Evolutionary conservation across 129 eudicot species (phyloP), one percentile per base, ranked within the genome.

Genomic region (Escallonia rubra): DNA sequence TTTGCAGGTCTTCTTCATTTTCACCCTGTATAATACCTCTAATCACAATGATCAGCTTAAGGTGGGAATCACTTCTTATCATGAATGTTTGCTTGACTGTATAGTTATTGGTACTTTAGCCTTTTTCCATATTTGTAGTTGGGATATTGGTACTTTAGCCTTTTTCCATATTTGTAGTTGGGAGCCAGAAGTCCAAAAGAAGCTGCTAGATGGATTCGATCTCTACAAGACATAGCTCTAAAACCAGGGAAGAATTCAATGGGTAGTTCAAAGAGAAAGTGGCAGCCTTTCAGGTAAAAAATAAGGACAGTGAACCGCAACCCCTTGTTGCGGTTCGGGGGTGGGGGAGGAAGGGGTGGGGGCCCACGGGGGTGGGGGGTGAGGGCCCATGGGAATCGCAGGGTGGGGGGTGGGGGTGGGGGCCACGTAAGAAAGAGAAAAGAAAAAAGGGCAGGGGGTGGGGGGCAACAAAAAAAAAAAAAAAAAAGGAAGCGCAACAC

Each of bases 151-250:
- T 59, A 49, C 45, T n/a, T 55, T 12, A 56, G 59, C 58, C 52
- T 62, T 42, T 59, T 42, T 69, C 1, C 7, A 39, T 40, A 64
- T 71, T 54, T 65, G 38, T 78, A 85, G 96, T 80, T 88, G 72
- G 96, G 96, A 76, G 91, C 91, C 72, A 80, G 64, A 68, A 82
- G 79, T 85, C 85, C 83, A n/a, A 89, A 85, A 65, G 91, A 88
- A 75, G 88, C 89, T 57, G 86, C 91, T 54, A 75, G 72, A 66
- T 88, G 96, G 96, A 80, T 88, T 57, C 82, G 78, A 58, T 72
- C 79, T 15, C 60, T 88, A 43, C 81, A 69, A 46, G 86, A 85
- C 44, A 72, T 80, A 59, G 77, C 89, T 63, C 63, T 74, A 60
- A 77, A 81, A 72, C 64, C 67, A 41, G 41, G 74, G 76, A 66